A percentile compares a stretch with the other conserved stretches of the same genome.
Conservation (phyloP, 1,284 basidiomycete species). For the Irpex sp. region DNA sequence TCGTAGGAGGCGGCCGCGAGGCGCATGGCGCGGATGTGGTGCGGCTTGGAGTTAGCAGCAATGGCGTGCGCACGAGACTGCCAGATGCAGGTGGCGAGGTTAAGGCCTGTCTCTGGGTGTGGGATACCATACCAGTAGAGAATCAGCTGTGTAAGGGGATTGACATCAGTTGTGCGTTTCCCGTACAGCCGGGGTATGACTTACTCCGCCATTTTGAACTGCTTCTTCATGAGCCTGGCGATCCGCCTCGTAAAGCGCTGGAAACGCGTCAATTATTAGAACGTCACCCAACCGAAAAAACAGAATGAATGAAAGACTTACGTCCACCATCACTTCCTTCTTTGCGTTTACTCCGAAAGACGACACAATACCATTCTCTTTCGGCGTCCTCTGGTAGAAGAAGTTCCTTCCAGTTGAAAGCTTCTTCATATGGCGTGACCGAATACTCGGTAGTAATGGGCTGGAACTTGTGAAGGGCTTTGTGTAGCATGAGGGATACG, state of each 20-base stretch:
- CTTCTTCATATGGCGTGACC: slow-evolving; percentile 52
- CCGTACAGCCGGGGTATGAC: slow-evolving; percentile 16
- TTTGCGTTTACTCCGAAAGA: slow-evolving; percentile 77
- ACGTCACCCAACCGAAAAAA: background rate
- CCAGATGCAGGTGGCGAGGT: slow-evolving; percentile 95
- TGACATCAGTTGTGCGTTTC: background rate
- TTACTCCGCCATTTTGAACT: slow-evolving; percentile 75
- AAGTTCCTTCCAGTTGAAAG: slow-evolving; percentile 86
- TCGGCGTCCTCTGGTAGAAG: slow-evolving; percentile 61
- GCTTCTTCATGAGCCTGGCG: slow-evolving; percentile 87
- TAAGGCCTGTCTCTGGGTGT: slow-evolving; percentile 65
- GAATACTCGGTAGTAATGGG: slow-evolving; percentile 65
- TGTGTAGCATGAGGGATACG: slow-evolving; percentile 78
- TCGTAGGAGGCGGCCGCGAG: slow-evolving; percentile 77
- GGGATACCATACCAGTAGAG: slow-evolving; percentile 93
- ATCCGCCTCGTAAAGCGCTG: slow-evolving; percentile 83
- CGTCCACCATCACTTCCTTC: slow-evolving; percentile 61
- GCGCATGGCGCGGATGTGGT: slow-evolving; percentile 78
- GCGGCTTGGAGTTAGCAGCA: slow-evolving; percentile 72
- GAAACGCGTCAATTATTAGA: slow-evolving; percentile 3
- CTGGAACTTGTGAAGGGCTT: slow-evolving; percentile 73
- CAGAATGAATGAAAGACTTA: slow-evolving; percentile 36
- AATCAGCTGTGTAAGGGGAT: slow-evolving; percentile 44
- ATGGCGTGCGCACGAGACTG: slow-evolving; percentile 79
- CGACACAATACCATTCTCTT: slow-evolving; percentile 87